Conservation (phyloP, 2,329 filamentous ascomycete genomes). For the Pseudocercospora eumusae region DNA sequence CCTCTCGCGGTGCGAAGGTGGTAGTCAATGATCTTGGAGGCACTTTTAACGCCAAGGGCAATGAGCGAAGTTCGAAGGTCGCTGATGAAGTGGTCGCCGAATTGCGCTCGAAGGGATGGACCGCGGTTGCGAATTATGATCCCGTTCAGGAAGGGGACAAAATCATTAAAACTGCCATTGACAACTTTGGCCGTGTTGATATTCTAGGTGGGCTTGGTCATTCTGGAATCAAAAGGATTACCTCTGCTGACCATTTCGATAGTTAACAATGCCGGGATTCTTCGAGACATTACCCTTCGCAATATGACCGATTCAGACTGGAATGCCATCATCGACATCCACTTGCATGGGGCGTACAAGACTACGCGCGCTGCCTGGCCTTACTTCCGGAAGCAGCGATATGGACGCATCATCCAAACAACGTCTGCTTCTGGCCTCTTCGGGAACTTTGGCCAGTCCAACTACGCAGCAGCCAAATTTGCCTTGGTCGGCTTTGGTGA, state of each 20-base stretch:
- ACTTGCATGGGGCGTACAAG: constrained; percentile 91
- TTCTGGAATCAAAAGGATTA: constrained; percentile 33
- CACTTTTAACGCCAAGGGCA: constrained; percentile 87
- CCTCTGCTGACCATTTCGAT: not conserved
- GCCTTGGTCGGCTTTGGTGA: constrained; percentile 94
- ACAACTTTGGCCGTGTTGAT: constrained; percentile 80
- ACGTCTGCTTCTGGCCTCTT: constrained; percentile 96
- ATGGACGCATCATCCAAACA: constrained; percentile 92
- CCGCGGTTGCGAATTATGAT: constrained; percentile 96
- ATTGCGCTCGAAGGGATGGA: constrained; percentile 82
- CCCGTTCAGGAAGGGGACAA: constrained; percentile 86
- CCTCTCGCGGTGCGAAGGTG: constrained; percentile 81
- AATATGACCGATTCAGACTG: constrained; percentile 95
- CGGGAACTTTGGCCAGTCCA: constrained; percentile 96
- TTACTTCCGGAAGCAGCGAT: constrained; percentile 97
- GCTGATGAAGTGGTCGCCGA: constrained; percentile 79
- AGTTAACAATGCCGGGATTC: constrained; percentile 93
- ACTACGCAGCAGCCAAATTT: constrained; percentile 94
- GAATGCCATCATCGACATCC: constrained; percentile 89
- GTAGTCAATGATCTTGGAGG: constrained; percentile 94
- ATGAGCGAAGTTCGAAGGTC: constrained; percentile 67
- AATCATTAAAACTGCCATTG: constrained; percentile 85
- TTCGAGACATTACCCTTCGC: constrained; percentile 92
- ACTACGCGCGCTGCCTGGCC: constrained; percentile 98
- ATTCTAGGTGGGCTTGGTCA: constrained; percentile 55